Percentiles rank a stretch among this genome's conserved stretches.
These are phyloP conservation scores for Coemansia guatemalensis DNA, from an alignment of 192 early-diverging fungal species.

Conservation along the genomic window DNA sequence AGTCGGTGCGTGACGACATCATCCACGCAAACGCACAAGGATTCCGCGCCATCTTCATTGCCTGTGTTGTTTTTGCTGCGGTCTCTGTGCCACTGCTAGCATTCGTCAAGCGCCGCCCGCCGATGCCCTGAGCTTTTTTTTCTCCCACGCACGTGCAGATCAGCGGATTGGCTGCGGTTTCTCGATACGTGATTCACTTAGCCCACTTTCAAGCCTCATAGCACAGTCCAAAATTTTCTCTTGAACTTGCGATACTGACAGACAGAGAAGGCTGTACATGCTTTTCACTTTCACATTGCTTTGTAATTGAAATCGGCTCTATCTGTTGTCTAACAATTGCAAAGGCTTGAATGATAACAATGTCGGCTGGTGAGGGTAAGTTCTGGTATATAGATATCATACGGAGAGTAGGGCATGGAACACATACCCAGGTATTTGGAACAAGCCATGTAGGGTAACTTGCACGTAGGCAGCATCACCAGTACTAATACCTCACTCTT, in stretches of 20 bases:
- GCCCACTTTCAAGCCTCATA: background rate
- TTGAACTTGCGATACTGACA: no score
- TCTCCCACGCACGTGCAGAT: constrained; percentile 7
- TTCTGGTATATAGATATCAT: no score
- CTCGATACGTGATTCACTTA: constrained; percentile 1
- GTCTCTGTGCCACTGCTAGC: constrained; percentile 27
- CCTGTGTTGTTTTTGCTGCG: constrained; percentile 24
- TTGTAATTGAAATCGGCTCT: no score
- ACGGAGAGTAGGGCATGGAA: no score
- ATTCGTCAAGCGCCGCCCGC: constrained; percentile 12
- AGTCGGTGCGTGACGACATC: constrained; percentile 36
- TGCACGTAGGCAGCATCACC: background rate
- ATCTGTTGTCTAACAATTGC: background rate
- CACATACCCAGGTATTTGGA: no score
- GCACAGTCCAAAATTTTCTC: background rate
- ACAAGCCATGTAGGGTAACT: constrained; percentile 1
- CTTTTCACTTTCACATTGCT: no score
- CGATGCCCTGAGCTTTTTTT: background rate
- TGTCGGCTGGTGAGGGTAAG: background rate
- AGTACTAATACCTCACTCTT: no score
- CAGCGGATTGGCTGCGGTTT: constrained; percentile 1
- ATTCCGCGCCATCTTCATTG: constrained; percentile 24
- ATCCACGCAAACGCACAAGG: constrained; percentile 29
- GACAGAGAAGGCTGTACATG: no score
- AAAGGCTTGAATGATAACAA: background rate